A percentile compares a stretch with the other conserved stretches of the same genome.
These are phyloP conservation scores for Hypoxylon sp. DNA, from an alignment of 2,329 filamentous ascomycete genomes.

Conservation along the genomic window DNA sequence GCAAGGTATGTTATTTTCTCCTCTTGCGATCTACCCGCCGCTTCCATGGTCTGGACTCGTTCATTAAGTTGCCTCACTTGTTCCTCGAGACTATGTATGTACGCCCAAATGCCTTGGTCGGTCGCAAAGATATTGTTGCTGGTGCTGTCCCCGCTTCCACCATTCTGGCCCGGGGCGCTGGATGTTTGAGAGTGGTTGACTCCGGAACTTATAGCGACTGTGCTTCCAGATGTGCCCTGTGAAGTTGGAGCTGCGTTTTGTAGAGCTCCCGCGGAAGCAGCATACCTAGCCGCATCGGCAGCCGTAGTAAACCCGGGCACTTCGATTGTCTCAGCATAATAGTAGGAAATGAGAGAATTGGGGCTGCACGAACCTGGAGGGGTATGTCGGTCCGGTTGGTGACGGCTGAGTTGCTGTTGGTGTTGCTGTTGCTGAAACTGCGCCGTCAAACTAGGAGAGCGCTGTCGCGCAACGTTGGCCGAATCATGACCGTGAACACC, in stretches of 20 bases:
- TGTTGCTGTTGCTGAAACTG: slow-evolving; percentile 71
- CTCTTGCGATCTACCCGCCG: slow-evolving; percentile 54
- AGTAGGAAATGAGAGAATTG: slow-evolving; percentile 30
- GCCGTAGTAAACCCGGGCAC: slow-evolving; percentile 48
- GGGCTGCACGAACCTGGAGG: slow-evolving; percentile 61
- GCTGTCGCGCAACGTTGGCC: slow-evolving; percentile 64
- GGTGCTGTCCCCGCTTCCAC: slow-evolving; percentile 69
- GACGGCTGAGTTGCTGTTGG: slow-evolving; percentile 68
- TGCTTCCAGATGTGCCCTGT: slow-evolving; percentile 43
- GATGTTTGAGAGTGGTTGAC: slow-evolving; percentile 54
- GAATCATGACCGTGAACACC: slow-evolving; percentile 66
- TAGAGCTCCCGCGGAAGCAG: slow-evolving; percentile 42
- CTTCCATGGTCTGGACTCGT: slow-evolving; percentile 58
- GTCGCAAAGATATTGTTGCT: slow-evolving; percentile 73
- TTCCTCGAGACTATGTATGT: slow-evolving; percentile 77
- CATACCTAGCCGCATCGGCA: slow-evolving; percentile 49
- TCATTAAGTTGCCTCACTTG: slow-evolving; percentile 62
- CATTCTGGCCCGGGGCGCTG: slow-evolving; percentile 64
- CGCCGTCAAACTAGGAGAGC: slow-evolving; percentile 74
- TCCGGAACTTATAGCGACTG: slow-evolving; percentile 34
- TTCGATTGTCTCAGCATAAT: slow-evolving; percentile 47
- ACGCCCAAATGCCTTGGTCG: slow-evolving; percentile 75
- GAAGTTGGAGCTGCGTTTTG: slow-evolving; percentile 39
- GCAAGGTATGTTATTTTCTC: slow-evolving; percentile 53
- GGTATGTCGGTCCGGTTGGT: slow-evolving; percentile 66